phyloP scores from a whole-genome alignment of 139 green algal species.

The Pseudopediastrum boryanum region DNA sequence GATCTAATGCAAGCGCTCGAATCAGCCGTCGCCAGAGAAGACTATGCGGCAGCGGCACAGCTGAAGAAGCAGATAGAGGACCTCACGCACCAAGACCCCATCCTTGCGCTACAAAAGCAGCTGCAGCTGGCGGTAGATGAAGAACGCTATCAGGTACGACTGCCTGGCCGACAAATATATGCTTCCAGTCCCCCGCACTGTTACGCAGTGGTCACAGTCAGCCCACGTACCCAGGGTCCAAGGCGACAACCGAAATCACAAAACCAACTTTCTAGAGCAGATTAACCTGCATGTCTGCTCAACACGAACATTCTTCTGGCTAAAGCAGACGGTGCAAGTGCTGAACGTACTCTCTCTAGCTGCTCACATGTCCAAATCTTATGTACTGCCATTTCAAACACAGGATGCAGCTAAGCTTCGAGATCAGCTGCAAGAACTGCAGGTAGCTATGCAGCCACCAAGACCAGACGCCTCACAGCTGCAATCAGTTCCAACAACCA shows the following conservation, averaged over 20 bases:
- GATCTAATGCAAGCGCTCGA: slow-evolving; percentile 12
- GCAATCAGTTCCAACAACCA: slow-evolving; percentile 38
- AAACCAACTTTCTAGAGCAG: not conserved
- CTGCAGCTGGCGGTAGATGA: slow-evolving; percentile 56
- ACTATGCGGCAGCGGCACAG: slow-evolving; percentile 19
- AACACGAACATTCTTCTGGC: not conserved
- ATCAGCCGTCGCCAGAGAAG: slow-evolving; percentile 13
- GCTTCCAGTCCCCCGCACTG: not conserved
- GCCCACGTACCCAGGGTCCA: not conserved
- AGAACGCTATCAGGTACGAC: slow-evolving; percentile 61
- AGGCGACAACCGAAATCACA: not conserved
- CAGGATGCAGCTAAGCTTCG: slow-evolving; percentile 43
- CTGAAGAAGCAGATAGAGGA: slow-evolving; percentile 40
- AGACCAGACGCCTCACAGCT: slow-evolving; percentile 30
- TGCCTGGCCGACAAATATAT: not conserved
- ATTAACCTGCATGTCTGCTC: not conserved
- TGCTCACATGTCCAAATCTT: not conserved
- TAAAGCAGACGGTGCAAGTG: not conserved
- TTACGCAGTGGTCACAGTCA: no score
- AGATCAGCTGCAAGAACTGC: slow-evolving; percentile 44
- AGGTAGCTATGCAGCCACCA: slow-evolving; percentile 30
- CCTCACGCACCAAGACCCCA: slow-evolving; percentile 46
- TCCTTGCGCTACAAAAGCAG: slow-evolving; percentile 30
- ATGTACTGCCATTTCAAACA: not conserved
- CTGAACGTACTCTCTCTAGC: not conserved